These are phyloP conservation scores for Casuarina glauca DNA, from an alignment of 306 rosid genomes.

Conservation along the genomic window DNA sequence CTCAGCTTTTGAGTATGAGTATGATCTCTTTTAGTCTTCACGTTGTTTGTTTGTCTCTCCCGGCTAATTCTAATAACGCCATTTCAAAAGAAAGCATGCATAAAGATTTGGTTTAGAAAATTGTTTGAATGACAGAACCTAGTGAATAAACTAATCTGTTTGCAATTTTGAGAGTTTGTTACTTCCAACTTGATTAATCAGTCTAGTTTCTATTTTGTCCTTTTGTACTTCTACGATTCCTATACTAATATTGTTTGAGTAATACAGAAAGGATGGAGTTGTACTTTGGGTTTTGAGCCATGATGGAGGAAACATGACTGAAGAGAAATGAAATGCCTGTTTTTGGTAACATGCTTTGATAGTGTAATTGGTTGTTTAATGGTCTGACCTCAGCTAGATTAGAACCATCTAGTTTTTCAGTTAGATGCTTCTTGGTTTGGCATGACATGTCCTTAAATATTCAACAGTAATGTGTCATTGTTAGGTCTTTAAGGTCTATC, in stretches of 20 bases:
- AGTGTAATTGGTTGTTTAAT: not conserved
- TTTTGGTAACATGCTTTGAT: not conserved
- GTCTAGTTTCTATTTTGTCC: not conserved
- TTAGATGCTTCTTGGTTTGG: not conserved
- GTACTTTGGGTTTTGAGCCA: not conserved
- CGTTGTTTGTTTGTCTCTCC: not conserved
- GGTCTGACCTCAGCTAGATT: not conserved
- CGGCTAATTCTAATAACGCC: not conserved
- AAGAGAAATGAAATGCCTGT: not conserved
- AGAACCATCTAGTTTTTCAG: not conserved
- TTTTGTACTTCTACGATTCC: not conserved
- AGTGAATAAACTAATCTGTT: not conserved
- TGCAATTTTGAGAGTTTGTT: not conserved
- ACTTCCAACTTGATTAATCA: not conserved
- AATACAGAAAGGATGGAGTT: slow-evolving; percentile 1
- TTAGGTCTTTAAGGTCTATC: not conserved
- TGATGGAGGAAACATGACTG: not conserved
- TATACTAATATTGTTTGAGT: not conserved
- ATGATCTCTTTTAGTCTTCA: not conserved
- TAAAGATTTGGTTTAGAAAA: not conserved
- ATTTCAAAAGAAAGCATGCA: not conserved
- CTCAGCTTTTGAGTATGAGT: not conserved
- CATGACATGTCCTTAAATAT: not conserved
- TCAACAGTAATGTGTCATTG: not conserved
- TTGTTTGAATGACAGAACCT: not conserved